Conservation (phyloP, 2,329 filamentous ascomycete genomes). For the Aspergillus tanneri region DNA sequence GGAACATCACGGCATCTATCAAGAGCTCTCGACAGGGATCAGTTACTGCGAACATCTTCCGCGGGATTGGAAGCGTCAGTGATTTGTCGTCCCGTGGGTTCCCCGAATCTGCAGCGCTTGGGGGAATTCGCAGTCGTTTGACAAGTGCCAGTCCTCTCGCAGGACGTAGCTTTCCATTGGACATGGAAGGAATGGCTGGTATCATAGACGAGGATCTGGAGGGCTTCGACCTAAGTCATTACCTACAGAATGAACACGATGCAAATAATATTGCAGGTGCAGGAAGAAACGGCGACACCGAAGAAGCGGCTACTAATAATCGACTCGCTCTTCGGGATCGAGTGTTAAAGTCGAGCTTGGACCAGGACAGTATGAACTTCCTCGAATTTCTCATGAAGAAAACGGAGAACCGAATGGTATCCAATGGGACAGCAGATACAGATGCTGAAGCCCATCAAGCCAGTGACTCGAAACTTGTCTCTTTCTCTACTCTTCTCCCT, state of each 20-base stretch:
- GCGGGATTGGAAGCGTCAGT: conserved; percentile 37
- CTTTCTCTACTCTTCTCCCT: conserved; percentile 70
- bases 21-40: conserved; percentile 53
- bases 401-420: too few relatives aligned
- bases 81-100: conserved; percentile 33
- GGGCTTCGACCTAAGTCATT: conserved; percentile 31
- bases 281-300: conserved; percentile 26
- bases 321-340: conserved; percentile 28
- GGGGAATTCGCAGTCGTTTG: conserved; percentile 52
- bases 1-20: conserved; percentile 61
- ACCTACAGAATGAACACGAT: conserved; percentile 36
- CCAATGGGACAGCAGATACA: too few relatives aligned
- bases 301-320: conserved; percentile 32
- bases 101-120: conserved; percentile 26
- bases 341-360: conserved; percentile 54
- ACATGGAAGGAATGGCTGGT: conserved; percentile 27
- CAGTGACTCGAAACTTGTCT: conserved; percentile 40
- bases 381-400: conserved; percentile 57
- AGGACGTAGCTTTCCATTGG: conserved; percentile 46
- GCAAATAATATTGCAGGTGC: conserved; percentile 21
- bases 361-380: conserved; percentile 63
- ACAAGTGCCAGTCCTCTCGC: conserved; percentile 62
- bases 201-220: conserved; percentile 24
- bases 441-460: neutral
- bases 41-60: conserved; percentile 30